Base-by-base conservation (phyloP, 2,329 filamentous ascomycete genomes). In the Alternaria gaisen region DNA sequence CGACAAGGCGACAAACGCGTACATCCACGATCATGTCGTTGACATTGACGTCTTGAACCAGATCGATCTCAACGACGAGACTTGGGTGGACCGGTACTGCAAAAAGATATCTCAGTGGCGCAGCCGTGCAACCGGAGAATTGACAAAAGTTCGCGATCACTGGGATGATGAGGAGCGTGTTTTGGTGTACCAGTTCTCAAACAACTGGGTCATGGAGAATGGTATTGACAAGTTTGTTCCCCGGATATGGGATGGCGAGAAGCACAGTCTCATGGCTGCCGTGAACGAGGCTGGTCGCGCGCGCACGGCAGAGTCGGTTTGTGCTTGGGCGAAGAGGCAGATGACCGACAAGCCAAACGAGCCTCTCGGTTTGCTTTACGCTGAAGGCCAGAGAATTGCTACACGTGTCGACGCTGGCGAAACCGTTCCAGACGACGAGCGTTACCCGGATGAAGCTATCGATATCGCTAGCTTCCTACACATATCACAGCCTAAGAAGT, bases 61-160 rank as follows among this genome's bases (percentile, higher is more conserved):
- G 8, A 55, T 47, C 11, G 16, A 55, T 9, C 53, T 55, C 0
- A 55, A 55, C 22, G 24, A 55, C 9, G 32, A 55, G 3, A 8
- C 14, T 1, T 55, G 11, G 53, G 42, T 55, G 6, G 20, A 34
- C 14, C 38, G 18, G 7, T 55, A 55, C 10, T 24, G 53, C 3
- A 47, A 47, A 32, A 55, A 55, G 42, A 14, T 47, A 6, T 9
- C 20, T 1, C 42, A 55, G 6, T 55, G 53, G 53, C 53, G 42
- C 16, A 30, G 14, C 5, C 53, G 53, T 16, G 53, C 16, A 5
- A 55, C 53, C 4, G 28, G 41, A 3, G 42, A 55, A 38, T 5
- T 5, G 2, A 55, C 53, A 11, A 55, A 28, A n/a, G 5, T n/a
- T 1, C 42, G 30, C 16, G 53, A 55, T 11, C 42, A 36, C 22